Evolutionary conservation across 768 basidiomycete genomes (phyloP).

Genomic region (Paxillus rubicundulus): DNA sequence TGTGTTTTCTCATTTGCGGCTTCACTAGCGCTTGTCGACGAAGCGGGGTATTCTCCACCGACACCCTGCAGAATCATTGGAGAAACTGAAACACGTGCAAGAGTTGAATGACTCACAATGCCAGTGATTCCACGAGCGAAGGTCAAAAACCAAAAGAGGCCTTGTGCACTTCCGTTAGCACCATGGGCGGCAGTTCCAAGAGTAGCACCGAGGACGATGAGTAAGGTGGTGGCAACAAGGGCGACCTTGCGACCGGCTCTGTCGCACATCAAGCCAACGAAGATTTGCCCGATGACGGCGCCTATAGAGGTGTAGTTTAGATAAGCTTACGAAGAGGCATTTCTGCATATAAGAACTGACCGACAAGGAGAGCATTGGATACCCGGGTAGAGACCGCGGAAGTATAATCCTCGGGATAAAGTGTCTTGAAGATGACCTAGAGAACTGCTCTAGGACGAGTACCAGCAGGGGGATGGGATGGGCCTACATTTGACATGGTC

Average conservation of each 20-base stretch:
- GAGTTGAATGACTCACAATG: constrained; percentile 39
- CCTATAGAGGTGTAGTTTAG: constrained; percentile 34
- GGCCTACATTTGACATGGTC: constrained; percentile 61
- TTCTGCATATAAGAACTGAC: constrained; percentile 33
- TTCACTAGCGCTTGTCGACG: constrained; percentile 66
- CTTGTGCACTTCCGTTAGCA: constrained; percentile 48
- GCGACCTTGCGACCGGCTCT: constrained; percentile 74
- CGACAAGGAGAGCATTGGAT: constrained; percentile 68
- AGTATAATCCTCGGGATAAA: constrained; percentile 66
- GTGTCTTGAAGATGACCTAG: constrained; percentile 61
- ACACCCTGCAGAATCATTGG: constrained; percentile 47
- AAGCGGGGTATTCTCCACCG: constrained; percentile 77
- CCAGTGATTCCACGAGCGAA: constrained; percentile 70
- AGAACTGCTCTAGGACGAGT: constrained; percentile 9
- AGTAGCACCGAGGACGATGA: constrained; percentile 69
- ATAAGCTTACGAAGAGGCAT: neutral
- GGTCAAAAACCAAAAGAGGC: constrained; percentile 75
- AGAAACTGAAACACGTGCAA: neutral
- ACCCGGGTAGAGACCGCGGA: constrained; percentile 61
- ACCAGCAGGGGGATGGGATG: neutral
- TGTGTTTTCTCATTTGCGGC: constrained; percentile 69
- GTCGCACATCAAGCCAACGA: constrained; percentile 71
- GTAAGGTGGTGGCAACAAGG: constrained; percentile 61
- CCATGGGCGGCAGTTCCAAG: constrained; percentile 70
- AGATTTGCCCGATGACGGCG: constrained; percentile 57